A percentile compares a stretch with the other conserved stretches of the same genome.
Evolutionary conservation across 2,329 filamentous ascomycete genomes (phyloP).

Genomic region (Verticillium nubilum): DNA sequence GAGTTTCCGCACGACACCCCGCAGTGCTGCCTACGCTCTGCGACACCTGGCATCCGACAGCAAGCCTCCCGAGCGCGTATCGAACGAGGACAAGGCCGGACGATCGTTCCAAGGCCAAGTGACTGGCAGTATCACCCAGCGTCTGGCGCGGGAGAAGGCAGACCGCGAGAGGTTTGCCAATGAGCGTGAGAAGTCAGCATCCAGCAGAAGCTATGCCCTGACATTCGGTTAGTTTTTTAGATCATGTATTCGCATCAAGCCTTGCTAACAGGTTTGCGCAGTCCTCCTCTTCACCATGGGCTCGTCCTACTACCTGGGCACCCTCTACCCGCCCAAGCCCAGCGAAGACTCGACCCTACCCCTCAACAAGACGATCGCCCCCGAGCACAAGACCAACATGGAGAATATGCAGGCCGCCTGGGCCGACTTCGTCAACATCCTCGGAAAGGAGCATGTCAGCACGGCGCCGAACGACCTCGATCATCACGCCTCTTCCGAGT

Average conservation of each 20-base stretch:
- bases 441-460: constrained; percentile 61
- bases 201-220: constrained; percentile 41
- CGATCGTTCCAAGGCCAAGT: constrained; percentile 53
- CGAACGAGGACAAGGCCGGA: constrained; percentile 31
- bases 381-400: constrained; percentile 52
- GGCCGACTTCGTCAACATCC: constrained; percentile 61
- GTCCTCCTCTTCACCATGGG: constrained; percentile 47
- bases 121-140: constrained; percentile 50
- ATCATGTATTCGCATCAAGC: not conserved
- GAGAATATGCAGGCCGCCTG: constrained; percentile 64
- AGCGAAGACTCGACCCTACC: constrained; percentile 55
- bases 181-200: constrained; percentile 27
- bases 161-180: constrained; percentile 45
- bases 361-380: constrained; percentile 42
- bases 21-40: constrained; percentile 6
- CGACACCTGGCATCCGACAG: constrained; percentile 18
- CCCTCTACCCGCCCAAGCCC: constrained; percentile 43
- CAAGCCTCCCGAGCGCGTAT: constrained; percentile 11
- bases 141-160: constrained; percentile 48
- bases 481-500: constrained; percentile 54
- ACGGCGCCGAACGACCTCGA: constrained; percentile 50
- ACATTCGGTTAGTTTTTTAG: constrained; percentile 42
- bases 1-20: constrained; percentile 7
- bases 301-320: constrained; percentile 55
- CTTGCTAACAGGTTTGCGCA: constrained; percentile 16